Percentiles rank a stretch among this genome's conserved stretches.
Evolutionary conservation across 768 basidiomycete species (phyloP).

Genomic region (Tylopilus sp.): DNA sequence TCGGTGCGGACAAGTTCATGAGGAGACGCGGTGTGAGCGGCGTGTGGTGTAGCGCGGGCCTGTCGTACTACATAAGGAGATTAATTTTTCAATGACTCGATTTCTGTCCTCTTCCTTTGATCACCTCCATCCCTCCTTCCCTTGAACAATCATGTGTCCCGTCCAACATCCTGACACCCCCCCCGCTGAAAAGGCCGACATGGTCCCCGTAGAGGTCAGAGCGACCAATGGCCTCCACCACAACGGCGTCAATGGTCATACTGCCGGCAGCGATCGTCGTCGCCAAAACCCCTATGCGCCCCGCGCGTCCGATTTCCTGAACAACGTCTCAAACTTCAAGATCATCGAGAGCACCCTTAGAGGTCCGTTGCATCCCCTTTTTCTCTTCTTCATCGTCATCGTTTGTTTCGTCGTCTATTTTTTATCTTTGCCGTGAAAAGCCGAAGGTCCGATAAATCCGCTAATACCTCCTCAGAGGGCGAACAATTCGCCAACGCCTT

Average conservation of each 20-base stretch:
- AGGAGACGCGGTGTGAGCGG: constrained; percentile 78
- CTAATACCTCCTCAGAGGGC: constrained; percentile 60
- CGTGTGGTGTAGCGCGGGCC: constrained; percentile 46
- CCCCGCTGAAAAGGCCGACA: constrained; percentile 47
- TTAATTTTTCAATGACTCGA: constrained; percentile 15
- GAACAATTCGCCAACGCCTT: constrained; percentile 99
- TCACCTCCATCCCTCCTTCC: background rate
- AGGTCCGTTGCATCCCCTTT: constrained; percentile 49
- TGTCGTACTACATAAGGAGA: background rate
- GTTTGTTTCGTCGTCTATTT: background rate
- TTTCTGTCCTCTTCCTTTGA: background rate
- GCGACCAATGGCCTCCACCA: constrained; percentile 41
- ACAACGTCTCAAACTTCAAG: constrained; percentile 89
- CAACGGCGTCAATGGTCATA: constrained; percentile 35
- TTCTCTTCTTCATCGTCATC: background rate
- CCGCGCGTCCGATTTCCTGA: constrained; percentile 88
- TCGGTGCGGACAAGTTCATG: constrained; percentile 69
- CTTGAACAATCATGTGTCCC: constrained; percentile 43
- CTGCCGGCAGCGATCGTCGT: constrained; percentile 36
- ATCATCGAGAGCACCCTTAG: constrained; percentile 97
- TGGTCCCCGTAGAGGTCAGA: constrained; percentile 60
- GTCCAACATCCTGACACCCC: constrained; percentile 49
- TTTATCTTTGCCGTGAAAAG: background rate
- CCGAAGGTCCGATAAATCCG: constrained; percentile 14
- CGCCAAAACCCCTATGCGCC: constrained; percentile 80